Evolutionary conservation across 2,329 filamentous ascomycete species (phyloP), one percentile per base, ranked within the genome.

Genomic region (Ceratocystis eucalypticola): DNA sequence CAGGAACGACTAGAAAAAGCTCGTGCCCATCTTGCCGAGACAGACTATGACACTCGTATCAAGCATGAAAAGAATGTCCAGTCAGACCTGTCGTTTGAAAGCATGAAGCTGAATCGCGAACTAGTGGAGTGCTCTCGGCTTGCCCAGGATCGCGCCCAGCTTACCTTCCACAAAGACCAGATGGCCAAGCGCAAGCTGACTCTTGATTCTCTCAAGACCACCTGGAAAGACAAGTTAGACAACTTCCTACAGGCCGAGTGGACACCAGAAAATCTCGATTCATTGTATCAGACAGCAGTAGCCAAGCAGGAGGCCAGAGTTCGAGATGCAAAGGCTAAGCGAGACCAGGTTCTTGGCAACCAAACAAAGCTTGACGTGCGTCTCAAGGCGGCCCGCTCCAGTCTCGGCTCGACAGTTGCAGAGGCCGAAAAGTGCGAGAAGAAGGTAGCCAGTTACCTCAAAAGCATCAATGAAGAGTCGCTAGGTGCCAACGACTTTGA

Each of bases 141-240:
- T 67, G 91, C 91, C 5, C 85, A 87, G 3, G 91, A 96, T 69
- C 83, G 91, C 46, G 94, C 93, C 12, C 87, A 89, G 71, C 80
- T 99, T 10, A 89, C 96, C 67, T 86, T 89, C 70, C 81, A 92
- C 44, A 91, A 88, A 72, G 92, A 91, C 71, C 89, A 96, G 72
- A 76, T 91, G 33, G 83, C 84, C 69, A 87, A 91, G 70, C 84
- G 87, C 66, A 84, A 88, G 73, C 82, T 84, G 44, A 88, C 88
- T 69, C 79, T 97, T 1, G 83, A 91, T 7, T 94, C 89, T 0
- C 84, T 96, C 77, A 84, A 80, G 69, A 84, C 80, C 61, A 90
- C 90, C 0, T 90, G 95, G 79, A 83, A 81, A 63, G 80, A 86
- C 44, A 88, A 88, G 70, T 79, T 99, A 25, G 80, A 82, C 12